Conservation (phyloP, 108 stramenopile species). For the Cyclotella distinguenda region DNA sequence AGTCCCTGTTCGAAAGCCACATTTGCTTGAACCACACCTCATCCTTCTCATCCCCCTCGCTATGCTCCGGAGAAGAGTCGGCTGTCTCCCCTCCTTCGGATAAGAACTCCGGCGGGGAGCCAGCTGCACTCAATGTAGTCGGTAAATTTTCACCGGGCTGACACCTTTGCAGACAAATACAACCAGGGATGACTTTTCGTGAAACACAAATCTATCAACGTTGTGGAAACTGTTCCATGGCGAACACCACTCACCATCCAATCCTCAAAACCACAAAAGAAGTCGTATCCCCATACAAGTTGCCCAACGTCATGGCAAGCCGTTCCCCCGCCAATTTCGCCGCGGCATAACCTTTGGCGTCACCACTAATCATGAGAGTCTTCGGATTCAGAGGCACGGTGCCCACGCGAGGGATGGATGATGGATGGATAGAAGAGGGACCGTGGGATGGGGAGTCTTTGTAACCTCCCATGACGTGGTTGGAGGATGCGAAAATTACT, state of each 20-base stretch:
- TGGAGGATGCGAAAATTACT: constrained; percentile 46
- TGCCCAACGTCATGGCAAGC: constrained; percentile 40
- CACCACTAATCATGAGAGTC: constrained; percentile 29
- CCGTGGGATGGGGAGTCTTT: constrained; percentile 38
- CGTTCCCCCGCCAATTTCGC: constrained; percentile 52
- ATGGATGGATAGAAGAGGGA: constrained; percentile 36
- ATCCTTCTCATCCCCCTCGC: constrained; percentile 38
- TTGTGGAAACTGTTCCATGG: too few species aligned
- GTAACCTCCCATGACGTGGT: constrained; percentile 58
- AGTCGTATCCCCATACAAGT: constrained; percentile 19
- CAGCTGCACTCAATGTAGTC: constrained; percentile 31
- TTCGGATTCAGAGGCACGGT: constrained; percentile 35
- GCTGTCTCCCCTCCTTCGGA: constrained; percentile 21
- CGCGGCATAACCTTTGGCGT: constrained; percentile 50
- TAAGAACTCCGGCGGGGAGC: constrained; percentile 42
- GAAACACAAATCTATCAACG: too few species aligned
- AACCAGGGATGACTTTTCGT: constrained; percentile 24
- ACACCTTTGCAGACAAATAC: constrained; percentile 47
- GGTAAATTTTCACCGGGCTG: constrained; percentile 49
- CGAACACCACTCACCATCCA: too few species aligned
- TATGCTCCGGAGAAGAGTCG: constrained; percentile 11
- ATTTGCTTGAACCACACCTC: constrained; percentile 51
- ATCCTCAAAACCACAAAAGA: constrained; percentile 40
- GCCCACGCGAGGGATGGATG: constrained; percentile 26
- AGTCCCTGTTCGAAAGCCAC: constrained; percentile 54